Base-by-base conservation (phyloP, 1,139 yeast species). In the Suhomyces bribrorum region DNA sequence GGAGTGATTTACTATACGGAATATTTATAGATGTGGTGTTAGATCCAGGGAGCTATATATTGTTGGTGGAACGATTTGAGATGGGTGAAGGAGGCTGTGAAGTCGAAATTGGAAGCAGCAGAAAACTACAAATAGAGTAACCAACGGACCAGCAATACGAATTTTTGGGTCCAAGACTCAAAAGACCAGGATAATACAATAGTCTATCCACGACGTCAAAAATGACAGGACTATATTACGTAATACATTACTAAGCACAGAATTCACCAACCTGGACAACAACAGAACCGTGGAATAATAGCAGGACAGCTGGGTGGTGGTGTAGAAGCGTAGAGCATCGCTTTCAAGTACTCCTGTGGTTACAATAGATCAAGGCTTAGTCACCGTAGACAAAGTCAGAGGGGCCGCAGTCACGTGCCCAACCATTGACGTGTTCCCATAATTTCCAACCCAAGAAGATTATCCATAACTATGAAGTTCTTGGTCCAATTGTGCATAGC, bases 41-140 rank as follows among this genome's bases (percentile, higher is more conserved):
- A 18, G 45, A 56, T 23, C 61, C 64, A 18, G 69, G 68, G 11
- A 49, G 59, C 27, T 66, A 68, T 40, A 59, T 74, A 4, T 46
- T 76, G 7, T 53, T 76, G 15, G 59, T 74, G 14, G 82, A 77
- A 49, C 50, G 82, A 34, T 72, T 76, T 41, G 81, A 76, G 43
- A 53, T 56, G 9, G 81, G 81, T 0, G 36, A 46, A 3, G 81
- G 79, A 4, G 49, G 46, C 3, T 53, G 73, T 17, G 47, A 53
- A 11, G 64, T 75, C 3, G 64, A 62, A 8, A 51, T 71, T 31
- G 81, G 79, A 1, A 52, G 66, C 30, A 38, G 25, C 28, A 36
- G 34, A 14, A 34, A 36, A 30, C 8, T 9, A 31, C 29, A 35
- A 29, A 29, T 33, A 17, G 16, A 14, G 14, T 29, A 24, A 14